A percentile compares a stretch with the other conserved stretches of the same genome.
phyloP scores from a whole-genome alignment of 2,329 filamentous ascomycete species.

The Fusarium nurragi region DNA sequence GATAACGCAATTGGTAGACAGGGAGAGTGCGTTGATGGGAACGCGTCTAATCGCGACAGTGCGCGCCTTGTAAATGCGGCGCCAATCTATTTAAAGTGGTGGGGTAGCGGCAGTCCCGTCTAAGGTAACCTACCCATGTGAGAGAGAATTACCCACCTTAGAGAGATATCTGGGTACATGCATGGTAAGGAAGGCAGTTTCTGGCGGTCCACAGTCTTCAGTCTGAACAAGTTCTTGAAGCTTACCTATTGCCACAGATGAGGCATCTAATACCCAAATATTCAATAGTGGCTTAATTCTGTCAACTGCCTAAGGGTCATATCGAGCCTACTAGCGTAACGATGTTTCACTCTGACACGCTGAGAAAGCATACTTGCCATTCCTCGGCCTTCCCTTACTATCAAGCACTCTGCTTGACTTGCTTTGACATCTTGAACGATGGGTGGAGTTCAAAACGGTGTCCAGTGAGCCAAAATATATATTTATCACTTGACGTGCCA shows the following conservation, averaged over 20 bases:
- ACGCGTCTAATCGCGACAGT: constrained; percentile 41
- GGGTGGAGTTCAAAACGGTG: not conserved
- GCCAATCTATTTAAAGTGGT: constrained; percentile 40
- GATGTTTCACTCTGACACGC: not conserved
- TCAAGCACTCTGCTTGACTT: not conserved
- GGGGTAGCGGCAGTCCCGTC: constrained; percentile 15
- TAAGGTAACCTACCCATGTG: not conserved
- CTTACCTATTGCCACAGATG: not conserved
- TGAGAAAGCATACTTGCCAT: not conserved
- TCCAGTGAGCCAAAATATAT: not conserved
- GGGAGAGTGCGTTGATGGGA: constrained; percentile 1
- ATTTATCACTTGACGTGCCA: not conserved
- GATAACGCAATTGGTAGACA: not conserved
- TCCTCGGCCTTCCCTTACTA: not conserved
- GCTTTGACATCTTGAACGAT: not conserved
- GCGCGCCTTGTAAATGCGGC: constrained; percentile 34
- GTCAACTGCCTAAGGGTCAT: not conserved
- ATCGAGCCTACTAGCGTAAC: not conserved
- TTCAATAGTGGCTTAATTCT: not conserved
- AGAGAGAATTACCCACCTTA: not conserved
- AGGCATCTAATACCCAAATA: not conserved
- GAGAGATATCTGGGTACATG: not conserved
- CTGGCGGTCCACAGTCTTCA: not conserved
- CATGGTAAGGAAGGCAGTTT: not conserved
- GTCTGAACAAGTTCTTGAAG: not conserved